These are phyloP conservation scores for Phytophthora cajani DNA, from an alignment of 352 stramenopile species.

Conservation along the genomic window DNA sequence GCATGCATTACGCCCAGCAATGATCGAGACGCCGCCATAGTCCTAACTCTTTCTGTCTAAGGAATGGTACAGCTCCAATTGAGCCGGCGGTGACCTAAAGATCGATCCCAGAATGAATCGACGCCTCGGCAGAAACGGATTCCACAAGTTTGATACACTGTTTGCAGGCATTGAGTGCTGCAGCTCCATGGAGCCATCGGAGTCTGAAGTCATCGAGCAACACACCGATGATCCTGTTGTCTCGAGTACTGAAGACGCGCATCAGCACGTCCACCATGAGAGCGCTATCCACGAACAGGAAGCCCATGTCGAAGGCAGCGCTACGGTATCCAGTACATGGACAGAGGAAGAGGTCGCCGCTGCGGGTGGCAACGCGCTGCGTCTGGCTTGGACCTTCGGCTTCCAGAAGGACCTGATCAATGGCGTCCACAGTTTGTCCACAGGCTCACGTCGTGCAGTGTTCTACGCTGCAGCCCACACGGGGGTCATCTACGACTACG, in stretches of 20 bases:
- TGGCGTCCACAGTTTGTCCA: slow-evolving; percentile 90
- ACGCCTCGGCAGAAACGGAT: slow-evolving; percentile 36
- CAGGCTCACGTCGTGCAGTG: slow-evolving; percentile 63
- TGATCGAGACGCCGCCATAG: slow-evolving; percentile 2
- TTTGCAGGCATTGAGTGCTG: not conserved
- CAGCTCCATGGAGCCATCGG: slow-evolving; percentile 16
- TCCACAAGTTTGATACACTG: not conserved
- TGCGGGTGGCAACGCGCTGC: slow-evolving; percentile 57
- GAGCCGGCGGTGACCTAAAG: not conserved
- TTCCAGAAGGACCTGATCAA: slow-evolving; percentile 92
- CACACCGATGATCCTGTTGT: not conserved
- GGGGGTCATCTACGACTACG: slow-evolving; percentile 94
- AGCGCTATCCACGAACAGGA: not conserved
- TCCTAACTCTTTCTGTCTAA: not conserved
- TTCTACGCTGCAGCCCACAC: slow-evolving; percentile 94
- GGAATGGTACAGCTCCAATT: not conserved
- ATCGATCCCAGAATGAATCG: slow-evolving; percentile 19
- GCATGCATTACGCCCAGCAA: slow-evolving; percentile 2
- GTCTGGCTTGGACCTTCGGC: slow-evolving; percentile 89
- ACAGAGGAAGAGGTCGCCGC: slow-evolving; percentile 8
- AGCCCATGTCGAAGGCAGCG: not conserved
- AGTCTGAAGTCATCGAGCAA: slow-evolving; percentile 12
- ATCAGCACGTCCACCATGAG: slow-evolving; percentile 7
- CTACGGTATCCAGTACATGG: slow-evolving; percentile 2
- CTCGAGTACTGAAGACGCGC: not conserved